Base-by-base conservation (phyloP, 2,329 filamentous ascomycete genomes). In the Ophiocordyceps camponoti-leonardi region DNA sequence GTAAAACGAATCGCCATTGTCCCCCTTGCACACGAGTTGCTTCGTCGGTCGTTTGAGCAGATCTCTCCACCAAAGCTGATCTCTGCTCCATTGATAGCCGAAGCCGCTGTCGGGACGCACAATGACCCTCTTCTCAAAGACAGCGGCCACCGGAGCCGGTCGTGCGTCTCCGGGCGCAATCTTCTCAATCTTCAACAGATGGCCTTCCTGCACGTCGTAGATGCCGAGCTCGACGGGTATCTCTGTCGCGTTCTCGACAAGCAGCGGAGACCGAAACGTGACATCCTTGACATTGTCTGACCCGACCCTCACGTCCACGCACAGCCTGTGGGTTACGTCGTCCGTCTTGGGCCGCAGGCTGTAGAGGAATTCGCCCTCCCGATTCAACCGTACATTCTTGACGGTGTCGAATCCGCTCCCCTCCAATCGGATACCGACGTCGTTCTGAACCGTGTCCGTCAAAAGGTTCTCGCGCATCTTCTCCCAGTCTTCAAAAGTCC, bases 271-370 rank as follows among this genome's bases (percentile, higher is more conserved):
- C 23, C 92, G 78, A 56, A 98, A 80, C 1, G 88, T 98, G 56
- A 98, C 93, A 59, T 94, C 93, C 67, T 98, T 98, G 65, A 98
- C 85, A 56, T 96, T 96, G 67, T 98, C 90, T 1, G 77, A 67
- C n/a, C 87, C 92, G 22, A 98, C 72, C 45, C 77, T 86, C 45
- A 98, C 83, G 47, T 98, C 92, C 0, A 96, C 88, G 22, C 96
- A 77, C 18, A 98, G 74, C 20, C 88, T 83, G 60, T 98, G 93
- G 51, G 90, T 72, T 3, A 94, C 73, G 48, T 83, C 75, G 55
- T 94, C 83, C 49, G 86, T 82, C 60, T 87, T 85, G 2, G 93
- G 92, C 48, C 86, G 83, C 42, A 98, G 71, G 44, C 83, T 86
- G 65, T 94, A 98, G 20, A 96, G 62, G 42, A 81, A 81, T 59